Evolutionary conservation across 2,329 filamentous ascomycete genomes (phyloP), one percentile per base, ranked within the genome.

Genomic region (Fusarium sulawesiense): DNA sequence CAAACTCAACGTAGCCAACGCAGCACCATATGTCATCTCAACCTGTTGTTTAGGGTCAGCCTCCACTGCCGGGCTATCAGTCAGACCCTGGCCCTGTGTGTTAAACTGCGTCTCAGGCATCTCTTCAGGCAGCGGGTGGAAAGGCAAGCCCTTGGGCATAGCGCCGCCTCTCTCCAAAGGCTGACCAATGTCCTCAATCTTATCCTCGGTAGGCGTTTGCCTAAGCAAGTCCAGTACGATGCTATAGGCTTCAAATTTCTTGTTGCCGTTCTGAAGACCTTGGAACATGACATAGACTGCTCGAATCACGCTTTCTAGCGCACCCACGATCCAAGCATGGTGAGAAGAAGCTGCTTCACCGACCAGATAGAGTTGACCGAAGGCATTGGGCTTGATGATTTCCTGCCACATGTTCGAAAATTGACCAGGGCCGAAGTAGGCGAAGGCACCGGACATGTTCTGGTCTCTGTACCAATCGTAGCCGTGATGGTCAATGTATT

Each of bases 391-490:
- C 62, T 74, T 73, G 40, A 66, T 71, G 4, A 74, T 69, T 8
- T 74, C 67, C 1, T 64, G 44, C 69, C 72, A 74, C 72, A 73
- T 74, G 3, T 74, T 71, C 30, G 66, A 71, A 30, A 73, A 74
- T 2, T 74, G 72, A 0, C 67, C 42, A 0, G 72, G 72, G 0
- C 72, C 68, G 12, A 73, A 74, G 40, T 73, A 74, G 3, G 70
- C 72, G 7, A 74, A 74, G 0, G 72, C 72, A 4, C 72, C 72
- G 0, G 72, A 71, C 72, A 73, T 73, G 6, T 74, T 59, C 29
- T 69, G 51, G 21, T 74, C 70, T 27, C 46, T 60, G 27, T 74
- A 68, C 70, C 72, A 74, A 11, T 74, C 67, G 13, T 56, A 74
- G 0, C 53, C 60, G 30, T 74, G 72, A 8, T 74, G 64, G 0